Base-by-base conservation (phyloP, 208 protist species). In the Crithidia expoeki region DNA sequence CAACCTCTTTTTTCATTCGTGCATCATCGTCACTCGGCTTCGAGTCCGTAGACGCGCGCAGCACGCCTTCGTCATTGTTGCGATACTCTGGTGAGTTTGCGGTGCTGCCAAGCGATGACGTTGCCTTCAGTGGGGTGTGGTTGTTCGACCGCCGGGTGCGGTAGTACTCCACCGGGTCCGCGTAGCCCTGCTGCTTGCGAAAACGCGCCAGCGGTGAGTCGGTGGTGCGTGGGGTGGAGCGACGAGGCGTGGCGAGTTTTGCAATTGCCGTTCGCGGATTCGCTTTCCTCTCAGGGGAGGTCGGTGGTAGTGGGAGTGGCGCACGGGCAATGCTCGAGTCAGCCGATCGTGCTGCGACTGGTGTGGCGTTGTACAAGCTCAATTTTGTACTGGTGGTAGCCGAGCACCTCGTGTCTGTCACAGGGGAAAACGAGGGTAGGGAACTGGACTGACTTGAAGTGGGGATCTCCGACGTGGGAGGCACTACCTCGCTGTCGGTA, bases 131-230 rank as follows among this genome's bases (percentile, higher is more conserved):
- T 23, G 57, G 57, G 9, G 57, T 62, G 12, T 5, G 14, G 21
- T 17, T 50, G 21, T 33, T 62, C 57, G 57, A 28, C n/a, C 23
- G n/a, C 17, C 12, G 65, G 14, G 23, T 17, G 2, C n/a, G 40
- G 16, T 32, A 55, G n/a, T 62, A 40, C 23, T 51, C 17, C 30
- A 33, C 28, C n/a, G 42, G 65, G 10, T 70, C 44, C 12, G 25
- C 38, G 30, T 52, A 55, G 65, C 53, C 65, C 56, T 53, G 65
- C 40, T 47, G 38, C n/a, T 23, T 46, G 50, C 65, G 40, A 57
- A 57, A 72, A 14, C 56, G 66, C 11, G 66, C 56, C 56, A 64
- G 23, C 23, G 66, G 42, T 6, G 66, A 64, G 66, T 55, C 66
- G 11, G 42, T 49, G 21, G 40, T 52, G 38, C 34, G 42, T 6